Base-by-base conservation (phyloP, 116 monocot genomes). In the Zostera marina region DNA sequence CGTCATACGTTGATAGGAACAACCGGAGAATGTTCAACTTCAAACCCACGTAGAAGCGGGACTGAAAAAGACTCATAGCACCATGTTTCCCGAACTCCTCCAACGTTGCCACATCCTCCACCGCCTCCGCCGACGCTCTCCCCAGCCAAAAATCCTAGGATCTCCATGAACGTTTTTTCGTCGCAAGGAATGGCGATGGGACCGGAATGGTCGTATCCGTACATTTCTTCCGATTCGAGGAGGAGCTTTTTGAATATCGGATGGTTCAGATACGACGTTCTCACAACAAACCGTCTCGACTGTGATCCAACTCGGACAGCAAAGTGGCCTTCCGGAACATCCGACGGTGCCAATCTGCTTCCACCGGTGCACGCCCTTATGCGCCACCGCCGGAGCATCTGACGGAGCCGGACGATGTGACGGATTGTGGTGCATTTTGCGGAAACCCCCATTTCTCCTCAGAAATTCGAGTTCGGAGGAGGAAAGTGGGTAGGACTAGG, bases 151-250 rank as follows among this genome's bases (percentile, higher is more conserved):
- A 21, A 14, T 17, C 66, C 56, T 11, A 66, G 55, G 56, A 57
- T 41, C 46, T 70, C 70, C 48, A 67, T 47, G 64, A 79, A 74
- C 23, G 61, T 24, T 22, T 45, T 17, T 59, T 79, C 78, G 42
- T 74, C 78, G 73, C 78, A 79, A 47, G 78, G 78, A 38, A 78
- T 54, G 53, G 74, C 52, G 59, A 79, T 62, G 4, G 74, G 74
- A 32, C 78, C 78, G 3, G 73, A 25, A 16, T 22, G 51, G 44
- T 69, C 53, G 62, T 63, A 70, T 56, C 63, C 70, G 57, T 22
- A 70, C 56, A 63, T 63, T 63, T 70, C 70, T 52, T 52, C 71
- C 41, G 71, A 64, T 38, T 44, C 8, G 23, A 38, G 42, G 11
- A 71, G 65, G 5, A 71, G 64, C 59, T 59, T 40, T 52, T 40